Evolutionary conservation across 768 basidiomycete genomes (phyloP), one percentile per base, ranked within the genome.

Genomic region (Xerocomus brunneocitrinus): DNA sequence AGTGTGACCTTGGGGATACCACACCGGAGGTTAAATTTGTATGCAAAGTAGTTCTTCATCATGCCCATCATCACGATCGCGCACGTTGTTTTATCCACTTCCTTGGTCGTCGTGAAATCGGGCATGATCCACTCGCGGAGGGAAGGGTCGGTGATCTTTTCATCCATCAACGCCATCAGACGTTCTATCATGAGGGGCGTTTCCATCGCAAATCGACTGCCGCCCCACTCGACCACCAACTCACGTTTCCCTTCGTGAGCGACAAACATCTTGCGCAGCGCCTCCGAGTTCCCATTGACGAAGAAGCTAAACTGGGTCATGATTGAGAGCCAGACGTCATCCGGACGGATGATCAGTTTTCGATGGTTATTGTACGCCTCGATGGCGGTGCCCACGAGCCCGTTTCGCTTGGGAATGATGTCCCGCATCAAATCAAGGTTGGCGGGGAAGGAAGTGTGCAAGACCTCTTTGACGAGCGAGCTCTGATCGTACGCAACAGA

Each of bases 1-100:
- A 80, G 70, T 5, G 76, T 78, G 44, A 80, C 67, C 31, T 61
- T 67, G 14, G 79, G 76, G 4, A 79, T 71, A 2, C 79, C 76
- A 41, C 76, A 76, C 14, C 53, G 54, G 8, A 66, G 45, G 9
- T 40, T 38, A 32, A 72, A 62, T 31, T 58, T 63, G 56, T 72
- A 75, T 6, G 60, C 28, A 61, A 78, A 77, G 52, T 72, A 76
- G n/a, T 67, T 48, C 53, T 76, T 73, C 61, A 76, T 56, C 22
- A 69, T 72, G 6, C 73, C 67, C 75, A 80, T 76, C 65, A 75
- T 69, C 43, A 71, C 62, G 32, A 75, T 69, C 6, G 75, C 69
- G 34, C 66, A 72, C 0, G 71, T 62, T n/a, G 67, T 68, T 2
- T 58, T 68, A 47, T 78, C 77, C 34, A 65, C 66, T 4, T 31